Evolutionary conservation across 805 yeast species (phyloP).

Genomic region (Saccharomycopsis sp.): DNA sequence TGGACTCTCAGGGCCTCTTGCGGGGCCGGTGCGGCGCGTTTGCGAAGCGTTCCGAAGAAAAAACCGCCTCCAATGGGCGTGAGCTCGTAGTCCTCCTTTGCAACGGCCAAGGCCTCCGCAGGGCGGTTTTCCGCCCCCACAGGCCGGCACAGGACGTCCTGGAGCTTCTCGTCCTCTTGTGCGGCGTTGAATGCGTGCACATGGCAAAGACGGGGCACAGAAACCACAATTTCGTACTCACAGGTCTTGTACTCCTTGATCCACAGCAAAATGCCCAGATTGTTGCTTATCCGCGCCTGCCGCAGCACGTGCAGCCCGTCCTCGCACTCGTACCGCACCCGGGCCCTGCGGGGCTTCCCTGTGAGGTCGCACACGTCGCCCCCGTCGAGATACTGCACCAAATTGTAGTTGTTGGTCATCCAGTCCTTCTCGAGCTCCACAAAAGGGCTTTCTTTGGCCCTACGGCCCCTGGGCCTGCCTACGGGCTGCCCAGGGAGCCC

Average conservation of each 20-base stretch:
- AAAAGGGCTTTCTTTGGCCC: too few relatives aligned
- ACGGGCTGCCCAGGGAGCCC: too few relatives aligned
- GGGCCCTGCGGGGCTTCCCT: slow-evolving; percentile 42
- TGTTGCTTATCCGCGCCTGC: slow-evolving; percentile 25
- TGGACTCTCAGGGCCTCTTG: not conserved
- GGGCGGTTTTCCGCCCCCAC: not conserved
- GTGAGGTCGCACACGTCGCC: slow-evolving; percentile 62
- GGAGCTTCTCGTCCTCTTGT: slow-evolving; percentile 15
- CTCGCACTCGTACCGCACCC: slow-evolving; percentile 52
- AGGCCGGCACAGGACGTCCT: slow-evolving; percentile 10
- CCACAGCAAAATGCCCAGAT: slow-evolving; percentile 24
- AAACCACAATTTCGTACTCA: slow-evolving; percentile 45
- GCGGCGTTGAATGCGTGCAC: slow-evolving; percentile 27
- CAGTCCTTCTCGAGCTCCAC: not conserved
- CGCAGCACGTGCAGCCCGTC: slow-evolving; percentile 23
- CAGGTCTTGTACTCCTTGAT: slow-evolving; percentile 52
- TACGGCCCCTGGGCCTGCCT: too few relatives aligned
- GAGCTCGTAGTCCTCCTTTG: slow-evolving; percentile 4
- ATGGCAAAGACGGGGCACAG: slow-evolving; percentile 44
- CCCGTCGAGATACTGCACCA: slow-evolving; percentile 28
- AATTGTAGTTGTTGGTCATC: not conserved
- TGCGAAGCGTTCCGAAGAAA: slow-evolving; percentile 1
- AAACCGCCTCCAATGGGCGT: slow-evolving; percentile 1
- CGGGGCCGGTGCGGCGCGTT: not conserved
- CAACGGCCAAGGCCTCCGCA: not conserved